A percentile compares a stretch with the other conserved stretches of the same genome.
These are phyloP conservation scores for Lipomyces oligophaga DNA, from an alignment of 805 yeast genomes.

Conservation along the genomic window DNA sequence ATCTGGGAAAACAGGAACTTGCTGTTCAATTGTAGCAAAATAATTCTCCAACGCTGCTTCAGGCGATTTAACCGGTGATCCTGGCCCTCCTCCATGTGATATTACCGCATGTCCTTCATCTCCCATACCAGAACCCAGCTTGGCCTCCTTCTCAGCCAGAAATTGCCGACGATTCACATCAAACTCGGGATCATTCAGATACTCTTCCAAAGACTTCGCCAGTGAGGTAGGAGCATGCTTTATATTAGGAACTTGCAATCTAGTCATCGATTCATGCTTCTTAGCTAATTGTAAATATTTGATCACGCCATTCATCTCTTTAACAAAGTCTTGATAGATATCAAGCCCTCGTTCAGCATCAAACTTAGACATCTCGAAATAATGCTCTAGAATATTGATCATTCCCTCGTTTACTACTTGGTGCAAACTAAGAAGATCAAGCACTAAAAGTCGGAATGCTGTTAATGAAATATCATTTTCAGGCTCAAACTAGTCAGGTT, in stretches of 20 bases:
- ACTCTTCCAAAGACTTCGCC: conserved; percentile 81
- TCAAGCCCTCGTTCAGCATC: conserved; percentile 86
- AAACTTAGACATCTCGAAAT: conserved; percentile 80
- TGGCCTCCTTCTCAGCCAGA: conserved; percentile 58
- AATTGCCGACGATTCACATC: conserved; percentile 76
- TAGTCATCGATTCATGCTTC: conserved; percentile 78
- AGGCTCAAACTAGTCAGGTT: conserved; percentile 51
- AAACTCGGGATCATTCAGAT: conserved; percentile 79
- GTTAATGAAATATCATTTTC: conserved; percentile 79
- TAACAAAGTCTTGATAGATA: conserved; percentile 80
- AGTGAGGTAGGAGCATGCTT: conserved; percentile 96
- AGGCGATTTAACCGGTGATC: conserved; percentile 11
- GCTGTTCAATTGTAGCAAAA: conserved; percentile 25
- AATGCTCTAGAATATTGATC: conserved; percentile 86
- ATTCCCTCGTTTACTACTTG: conserved; percentile 95
- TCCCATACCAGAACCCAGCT: conserved; percentile 30
- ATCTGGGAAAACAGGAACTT: conserved; percentile 31
- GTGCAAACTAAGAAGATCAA: conserved; percentile 79
- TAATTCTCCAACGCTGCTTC: conserved; percentile 24
- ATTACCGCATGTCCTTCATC: conserved; percentile 24
- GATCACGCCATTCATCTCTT: conserved; percentile 81
- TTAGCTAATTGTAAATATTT: conserved; percentile 85
- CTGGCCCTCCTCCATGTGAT: background rate
- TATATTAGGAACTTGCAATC: conserved; percentile 88
- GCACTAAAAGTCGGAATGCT: conserved; percentile 83